Evolutionary conservation across 805 yeast species (phyloP).

Genomic region (Candida chauliodis): DNA sequence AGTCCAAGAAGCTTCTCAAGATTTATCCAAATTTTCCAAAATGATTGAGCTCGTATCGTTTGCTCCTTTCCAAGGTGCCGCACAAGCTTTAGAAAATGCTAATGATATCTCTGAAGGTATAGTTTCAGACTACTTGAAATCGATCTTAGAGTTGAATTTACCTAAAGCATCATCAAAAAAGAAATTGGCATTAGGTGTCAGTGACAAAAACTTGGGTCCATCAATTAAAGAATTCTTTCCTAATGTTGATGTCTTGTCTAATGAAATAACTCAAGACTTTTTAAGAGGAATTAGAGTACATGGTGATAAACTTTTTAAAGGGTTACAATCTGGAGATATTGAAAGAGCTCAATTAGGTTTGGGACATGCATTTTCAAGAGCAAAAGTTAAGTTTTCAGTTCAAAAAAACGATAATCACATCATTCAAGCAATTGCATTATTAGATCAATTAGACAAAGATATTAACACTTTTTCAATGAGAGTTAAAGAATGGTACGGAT

Average conservation of each 20-base stretch:
- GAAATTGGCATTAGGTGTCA: slow-evolving; percentile 77
- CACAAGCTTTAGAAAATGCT: slow-evolving; percentile 97
- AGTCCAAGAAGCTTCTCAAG: slow-evolving; percentile 87
- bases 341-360: slow-evolving; percentile 98
- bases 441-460: slow-evolving; percentile 97
- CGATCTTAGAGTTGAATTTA: slow-evolving; percentile 83
- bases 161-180: slow-evolving; percentile 73
- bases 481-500: slow-evolving; percentile 97
- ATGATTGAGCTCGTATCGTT: slow-evolving; percentile 90
- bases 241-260: slow-evolving; percentile 82
- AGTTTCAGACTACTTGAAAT: slow-evolving; percentile 87
- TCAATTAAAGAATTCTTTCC: slow-evolving; percentile 91
- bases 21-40: slow-evolving; percentile 84
- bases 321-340: slow-evolving; percentile 89
- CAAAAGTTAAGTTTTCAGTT: slow-evolving; percentile 97
- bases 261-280: slow-evolving; percentile 91
- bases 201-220: slow-evolving; percentile 94
- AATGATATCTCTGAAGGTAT: slow-evolving; percentile 97
- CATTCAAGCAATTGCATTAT: slow-evolving; percentile 95
- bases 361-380: slow-evolving; percentile 98
- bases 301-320: slow-evolving; percentile 84
- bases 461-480: slow-evolving; percentile 97
- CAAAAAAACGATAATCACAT: slow-evolving; percentile 99
- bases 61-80: slow-evolving; percentile 99
- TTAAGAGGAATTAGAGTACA: slow-evolving; percentile 92